Percentiles rank a stretch among this genome's conserved stretches.
Evolutionary conservation across 768 basidiomycete genomes (phyloP).

Genomic region (Hebeloma cylindrosporum): DNA sequence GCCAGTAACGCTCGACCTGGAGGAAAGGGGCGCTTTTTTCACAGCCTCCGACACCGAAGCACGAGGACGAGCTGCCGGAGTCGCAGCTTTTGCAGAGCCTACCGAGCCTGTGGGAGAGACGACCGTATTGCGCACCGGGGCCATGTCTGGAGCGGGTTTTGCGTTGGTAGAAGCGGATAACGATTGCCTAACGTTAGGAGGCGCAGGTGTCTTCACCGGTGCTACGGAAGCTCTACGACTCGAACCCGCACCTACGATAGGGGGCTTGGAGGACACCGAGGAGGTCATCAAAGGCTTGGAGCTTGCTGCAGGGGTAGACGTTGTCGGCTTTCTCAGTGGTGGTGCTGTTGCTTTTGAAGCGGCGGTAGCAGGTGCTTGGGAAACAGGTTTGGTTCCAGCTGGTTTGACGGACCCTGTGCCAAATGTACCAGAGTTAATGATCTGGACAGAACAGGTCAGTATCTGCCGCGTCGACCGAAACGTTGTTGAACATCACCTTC

Average conservation of each 20-base stretch:
- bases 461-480: slow-evolving; percentile 8
- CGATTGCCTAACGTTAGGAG: slow-evolving; percentile 34
- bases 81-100: slow-evolving; percentile 46
- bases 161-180: slow-evolving; percentile 40
- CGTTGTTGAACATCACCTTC: slow-evolving; percentile 46
- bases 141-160: slow-evolving; percentile 36
- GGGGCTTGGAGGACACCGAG: slow-evolving; percentile 32
- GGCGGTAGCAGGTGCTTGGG: slow-evolving; percentile 34
- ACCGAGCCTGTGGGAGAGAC: slow-evolving; percentile 57
- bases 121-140: slow-evolving; percentile 45
- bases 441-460: slow-evolving; percentile 37
- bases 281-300: slow-evolving; percentile 33
- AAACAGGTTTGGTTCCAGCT: slow-evolving; percentile 32
- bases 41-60: slow-evolving; percentile 67
- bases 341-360: slow-evolving; percentile 41
- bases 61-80: slow-evolving; percentile 53
- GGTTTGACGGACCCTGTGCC: slow-evolving; percentile 57
- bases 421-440: slow-evolving; percentile 66
- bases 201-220: slow-evolving; percentile 39
- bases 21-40: slow-evolving; percentile 46
- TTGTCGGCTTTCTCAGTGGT: slow-evolving; percentile 34
- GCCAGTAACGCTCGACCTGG: slow-evolving; percentile 43
- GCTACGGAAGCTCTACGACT: slow-evolving; percentile 49
- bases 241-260: too few species aligned
- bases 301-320: slow-evolving; percentile 32